phyloP scores from a whole-genome alignment of 2,329 filamentous ascomycete genomes.

The Fusarium annulatum region DNA sequence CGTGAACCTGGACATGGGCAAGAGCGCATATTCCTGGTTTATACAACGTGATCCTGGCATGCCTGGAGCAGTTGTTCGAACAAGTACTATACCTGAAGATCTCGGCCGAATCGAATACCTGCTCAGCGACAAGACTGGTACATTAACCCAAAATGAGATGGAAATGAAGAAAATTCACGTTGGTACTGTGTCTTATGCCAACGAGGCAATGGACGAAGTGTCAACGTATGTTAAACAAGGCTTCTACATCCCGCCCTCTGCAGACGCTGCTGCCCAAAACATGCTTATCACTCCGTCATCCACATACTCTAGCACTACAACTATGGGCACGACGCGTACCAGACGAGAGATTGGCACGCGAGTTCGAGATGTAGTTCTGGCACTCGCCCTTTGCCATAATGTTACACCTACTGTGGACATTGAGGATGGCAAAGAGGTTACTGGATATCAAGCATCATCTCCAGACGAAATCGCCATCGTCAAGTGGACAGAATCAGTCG shows the following conservation, averaged over 20 bases:
- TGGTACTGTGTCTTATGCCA: constrained; percentile 96
- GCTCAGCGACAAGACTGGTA: constrained; percentile 98
- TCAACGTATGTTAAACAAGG: constrained; percentile 85
- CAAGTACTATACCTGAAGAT: constrained; percentile 97
- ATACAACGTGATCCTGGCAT: constrained; percentile 94
- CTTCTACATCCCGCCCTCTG: constrained; percentile 69
- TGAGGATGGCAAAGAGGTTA: constrained; percentile 79
- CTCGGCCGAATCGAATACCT: constrained; percentile 95
- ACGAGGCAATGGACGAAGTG: constrained; percentile 99
- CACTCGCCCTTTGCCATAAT: constrained; percentile 94
- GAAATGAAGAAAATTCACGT: constrained; percentile 99
- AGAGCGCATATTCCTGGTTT: constrained; percentile 94
- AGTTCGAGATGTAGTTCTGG: constrained; percentile 91
- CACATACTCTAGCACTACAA: constrained; percentile 69
- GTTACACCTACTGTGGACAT: constrained; percentile 88
- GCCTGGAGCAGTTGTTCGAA: constrained; percentile 90
- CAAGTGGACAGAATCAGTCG: constrained; percentile 92
- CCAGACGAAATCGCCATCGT: constrained; percentile 99
- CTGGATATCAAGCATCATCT: constrained; percentile 94
- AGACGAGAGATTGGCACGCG: constrained; percentile 92
- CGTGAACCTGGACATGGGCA: constrained; percentile 97
- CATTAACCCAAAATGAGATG: constrained; percentile 97
- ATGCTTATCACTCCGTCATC: constrained; percentile 81
- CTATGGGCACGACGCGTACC: constrained; percentile 78
- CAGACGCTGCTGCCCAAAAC: constrained; percentile 56